Evolutionary conservation across 805 yeast species (phyloP).

Genomic region (Pichia californica): DNA sequence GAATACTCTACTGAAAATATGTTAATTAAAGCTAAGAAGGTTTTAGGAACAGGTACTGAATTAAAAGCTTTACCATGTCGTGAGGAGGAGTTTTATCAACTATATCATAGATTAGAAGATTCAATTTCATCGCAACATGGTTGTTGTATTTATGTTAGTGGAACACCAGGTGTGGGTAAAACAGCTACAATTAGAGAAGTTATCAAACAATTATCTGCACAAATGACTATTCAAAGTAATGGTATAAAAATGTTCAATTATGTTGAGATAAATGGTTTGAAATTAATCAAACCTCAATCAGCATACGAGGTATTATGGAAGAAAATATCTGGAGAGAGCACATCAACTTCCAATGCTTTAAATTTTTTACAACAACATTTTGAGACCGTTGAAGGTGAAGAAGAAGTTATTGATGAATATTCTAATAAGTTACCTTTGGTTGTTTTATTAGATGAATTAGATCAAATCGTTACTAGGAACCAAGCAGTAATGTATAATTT

Average conservation of each 20-base stretch:
- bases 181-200: conserved; percentile 91
- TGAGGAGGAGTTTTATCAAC: conserved; percentile 69
- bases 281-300: conserved; percentile 67
- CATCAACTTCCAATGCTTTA: conserved; percentile 60
- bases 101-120: conserved; percentile 62
- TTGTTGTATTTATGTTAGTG: conserved; percentile 83
- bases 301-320: conserved; percentile 84
- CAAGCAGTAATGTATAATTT: conserved; percentile 91
- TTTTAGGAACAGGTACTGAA: conserved; percentile 34
- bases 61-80: conserved; percentile 70
- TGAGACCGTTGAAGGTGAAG: conserved; percentile 20
- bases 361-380: conserved; percentile 68
- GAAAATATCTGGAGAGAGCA: conserved; percentile 53
- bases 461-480: conserved; percentile 76
- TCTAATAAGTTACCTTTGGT: conserved; percentile 49
- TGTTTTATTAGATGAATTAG: conserved; percentile 85
- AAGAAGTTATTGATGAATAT: conserved; percentile 9
- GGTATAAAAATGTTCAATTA: conserved; percentile 47
- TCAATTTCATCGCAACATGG: conserved; percentile 71
- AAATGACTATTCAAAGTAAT: conserved; percentile 17
- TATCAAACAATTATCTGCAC: conserved; percentile 51
- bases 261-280: conserved; percentile 87
- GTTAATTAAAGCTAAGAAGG: conserved; percentile 34
- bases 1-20: conserved; percentile 18
- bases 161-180: conserved; percentile 98